A percentile compares a stretch with the other conserved stretches of the same genome.
Conservation (phyloP, 2,329 filamentous ascomycete species). For the Dothistroma septosporum region DNA sequence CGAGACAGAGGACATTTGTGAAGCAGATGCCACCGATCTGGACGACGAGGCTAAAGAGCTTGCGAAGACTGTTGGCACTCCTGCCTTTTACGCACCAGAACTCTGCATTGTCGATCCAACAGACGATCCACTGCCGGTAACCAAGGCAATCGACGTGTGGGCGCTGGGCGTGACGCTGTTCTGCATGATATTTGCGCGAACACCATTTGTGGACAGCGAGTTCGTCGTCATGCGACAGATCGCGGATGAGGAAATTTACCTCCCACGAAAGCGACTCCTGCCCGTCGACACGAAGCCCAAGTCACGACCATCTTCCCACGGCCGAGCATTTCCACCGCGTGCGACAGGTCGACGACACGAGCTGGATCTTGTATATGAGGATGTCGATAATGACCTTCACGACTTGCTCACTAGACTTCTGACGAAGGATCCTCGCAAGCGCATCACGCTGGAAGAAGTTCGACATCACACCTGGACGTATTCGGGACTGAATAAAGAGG, state of each 20-base stretch:
- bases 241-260: constrained; percentile 86
- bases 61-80: constrained; percentile 97
- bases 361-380: constrained; percentile 77
- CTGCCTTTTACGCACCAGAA: constrained; percentile 95
- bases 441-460: constrained; percentile 85
- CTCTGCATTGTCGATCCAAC: constrained; percentile 82
- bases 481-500: constrained; percentile 67
- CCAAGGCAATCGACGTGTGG: constrained; percentile 95
- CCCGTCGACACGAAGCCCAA: constrained; percentile 54
- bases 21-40: constrained; percentile 76
- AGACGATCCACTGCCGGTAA: constrained; percentile 66
- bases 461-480: constrained; percentile 89
- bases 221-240: constrained; percentile 90
- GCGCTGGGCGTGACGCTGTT: constrained; percentile 94
- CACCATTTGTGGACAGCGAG: constrained; percentile 90
- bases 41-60: constrained; percentile 84
- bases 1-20: constrained; percentile 58
- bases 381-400: constrained; percentile 72
- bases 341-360: constrained; percentile 68
- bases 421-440: constrained; percentile 80
- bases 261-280: constrained; percentile 75
- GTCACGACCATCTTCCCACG: constrained; percentile 45
- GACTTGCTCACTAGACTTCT: constrained; percentile 78
- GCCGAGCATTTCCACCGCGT: constrained; percentile 42
- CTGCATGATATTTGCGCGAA: constrained; percentile 87